These are phyloP conservation scores for Diplodia intermedia DNA, from an alignment of 2,329 filamentous ascomycete species.

Conservation along the genomic window DNA sequence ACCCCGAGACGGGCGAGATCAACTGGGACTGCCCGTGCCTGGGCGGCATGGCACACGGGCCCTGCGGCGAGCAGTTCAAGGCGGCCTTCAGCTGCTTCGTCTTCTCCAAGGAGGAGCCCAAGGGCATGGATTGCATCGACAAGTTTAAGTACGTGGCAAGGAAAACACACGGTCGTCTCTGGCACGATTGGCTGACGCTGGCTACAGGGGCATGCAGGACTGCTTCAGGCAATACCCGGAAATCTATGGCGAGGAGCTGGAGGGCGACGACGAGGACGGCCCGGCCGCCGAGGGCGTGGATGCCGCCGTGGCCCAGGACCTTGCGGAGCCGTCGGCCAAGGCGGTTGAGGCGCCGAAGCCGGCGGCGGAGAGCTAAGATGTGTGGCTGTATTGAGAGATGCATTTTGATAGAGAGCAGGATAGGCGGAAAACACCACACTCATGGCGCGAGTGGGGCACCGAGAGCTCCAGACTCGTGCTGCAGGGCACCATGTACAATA, in stretches of 20 bases:
- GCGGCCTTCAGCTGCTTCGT: constrained; percentile 98
- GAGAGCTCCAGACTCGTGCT: not conserved
- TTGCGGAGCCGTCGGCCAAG: not conserved
- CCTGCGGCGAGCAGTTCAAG: constrained; percentile 95
- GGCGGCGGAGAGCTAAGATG: constrained; percentile 37
- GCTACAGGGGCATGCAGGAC: constrained; percentile 85
- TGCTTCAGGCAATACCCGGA: constrained; percentile 95
- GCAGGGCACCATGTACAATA: constrained; percentile 1
- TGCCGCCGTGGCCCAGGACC: constrained; percentile 18
- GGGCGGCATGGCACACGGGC: constrained; percentile 94
- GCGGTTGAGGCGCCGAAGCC: constrained; percentile 40
- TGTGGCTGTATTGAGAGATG: too few relatives aligned
- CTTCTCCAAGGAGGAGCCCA: constrained; percentile 91
- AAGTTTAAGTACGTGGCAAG: constrained; percentile 84
- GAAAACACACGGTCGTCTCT: constrained; percentile 45
- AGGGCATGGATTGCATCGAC: constrained; percentile 97
- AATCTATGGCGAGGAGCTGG: constrained; percentile 86
- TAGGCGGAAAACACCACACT: not conserved
- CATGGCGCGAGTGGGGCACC: not conserved
- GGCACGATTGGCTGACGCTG: not conserved
- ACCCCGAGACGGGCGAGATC: constrained; percentile 98
- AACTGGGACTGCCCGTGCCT: constrained; percentile 99
- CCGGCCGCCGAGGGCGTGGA: constrained; percentile 35
- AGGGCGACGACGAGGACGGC: constrained; percentile 71
- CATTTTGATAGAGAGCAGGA: constrained; percentile 44